These are phyloP conservation scores for Oryza officinalis DNA, from an alignment of 176 grass and related monocot species.

Conservation along the genomic window DNA sequence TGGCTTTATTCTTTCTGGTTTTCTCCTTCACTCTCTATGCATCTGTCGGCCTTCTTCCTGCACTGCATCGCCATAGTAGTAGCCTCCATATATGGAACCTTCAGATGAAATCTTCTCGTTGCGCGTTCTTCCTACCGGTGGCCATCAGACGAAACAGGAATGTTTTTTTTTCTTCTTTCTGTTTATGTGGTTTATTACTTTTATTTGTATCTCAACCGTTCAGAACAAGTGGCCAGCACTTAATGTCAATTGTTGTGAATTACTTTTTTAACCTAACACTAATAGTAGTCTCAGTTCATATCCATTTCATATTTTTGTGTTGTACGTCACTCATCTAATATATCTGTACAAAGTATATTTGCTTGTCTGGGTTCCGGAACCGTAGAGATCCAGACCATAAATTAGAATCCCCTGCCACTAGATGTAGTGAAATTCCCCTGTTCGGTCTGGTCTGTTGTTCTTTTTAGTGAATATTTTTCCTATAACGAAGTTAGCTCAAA, in stretches of 20 bases:
- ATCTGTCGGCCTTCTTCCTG: background rate
- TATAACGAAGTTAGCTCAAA: too few relatives aligned
- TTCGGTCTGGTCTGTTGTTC: background rate
- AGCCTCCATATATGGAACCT: background rate
- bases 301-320: background rate
- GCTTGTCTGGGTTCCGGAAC: background rate
- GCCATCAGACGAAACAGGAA: conserved; percentile 1
- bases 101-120: background rate
- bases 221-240: background rate
- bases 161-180: background rate
- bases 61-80: background rate
- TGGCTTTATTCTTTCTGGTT: background rate
- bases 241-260: background rate
- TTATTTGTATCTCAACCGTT: background rate
- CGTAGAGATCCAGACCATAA: background rate
- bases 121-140: background rate
- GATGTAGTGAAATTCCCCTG: background rate
- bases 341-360: background rate
- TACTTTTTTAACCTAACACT: background rate
- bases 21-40: background rate
- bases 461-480: background rate
- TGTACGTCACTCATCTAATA: background rate
- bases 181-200: background rate
- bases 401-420: background rate
- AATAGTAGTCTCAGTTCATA: background rate